Conservation (phyloP, 2,329 filamentous ascomycete genomes). For the Dactylellina leptospora region DNA sequence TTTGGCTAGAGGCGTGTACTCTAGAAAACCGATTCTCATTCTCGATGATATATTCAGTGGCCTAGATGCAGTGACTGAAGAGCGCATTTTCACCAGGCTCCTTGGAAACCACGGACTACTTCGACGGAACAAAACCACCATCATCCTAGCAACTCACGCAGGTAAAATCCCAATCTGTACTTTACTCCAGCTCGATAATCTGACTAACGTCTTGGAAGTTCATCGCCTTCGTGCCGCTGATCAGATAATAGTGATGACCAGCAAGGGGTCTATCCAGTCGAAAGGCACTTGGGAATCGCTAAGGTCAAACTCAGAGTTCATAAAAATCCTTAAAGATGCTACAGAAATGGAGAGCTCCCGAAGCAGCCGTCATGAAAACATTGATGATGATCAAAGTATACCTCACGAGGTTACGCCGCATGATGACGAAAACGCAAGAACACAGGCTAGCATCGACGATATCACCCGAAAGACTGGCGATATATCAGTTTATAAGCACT, state of each 20-base stretch:
- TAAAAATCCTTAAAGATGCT: constrained; percentile 15
- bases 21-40: constrained; percentile 57
- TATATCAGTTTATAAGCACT: constrained; percentile 39
- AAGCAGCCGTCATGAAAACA: not conserved
- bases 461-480: constrained; percentile 44
- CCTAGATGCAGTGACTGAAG: constrained; percentile 62
- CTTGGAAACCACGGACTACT: constrained; percentile 61
- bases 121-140: constrained; percentile 57
- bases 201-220: constrained; percentile 6
- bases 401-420: constrained; percentile 20
- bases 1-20: constrained; percentile 40
- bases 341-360: not conserved
- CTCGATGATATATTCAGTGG: constrained; percentile 62
- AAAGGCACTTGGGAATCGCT: constrained; percentile 24
- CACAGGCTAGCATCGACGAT: constrained; percentile 32
- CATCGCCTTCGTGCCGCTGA: constrained; percentile 34
- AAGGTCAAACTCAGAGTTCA: constrained; percentile 12
- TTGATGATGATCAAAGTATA: constrained; percentile 37
- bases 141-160: constrained; percentile 60
- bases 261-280: constrained; percentile 29
- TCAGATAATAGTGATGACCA: constrained; percentile 34
- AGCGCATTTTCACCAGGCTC: constrained; percentile 61
- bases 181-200: not conserved
- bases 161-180: constrained; percentile 51
- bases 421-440: constrained; percentile 13